These are phyloP conservation scores for Phytopythium sindhum DNA, from an alignment of 352 stramenopile species.

Conservation along the genomic window DNA sequence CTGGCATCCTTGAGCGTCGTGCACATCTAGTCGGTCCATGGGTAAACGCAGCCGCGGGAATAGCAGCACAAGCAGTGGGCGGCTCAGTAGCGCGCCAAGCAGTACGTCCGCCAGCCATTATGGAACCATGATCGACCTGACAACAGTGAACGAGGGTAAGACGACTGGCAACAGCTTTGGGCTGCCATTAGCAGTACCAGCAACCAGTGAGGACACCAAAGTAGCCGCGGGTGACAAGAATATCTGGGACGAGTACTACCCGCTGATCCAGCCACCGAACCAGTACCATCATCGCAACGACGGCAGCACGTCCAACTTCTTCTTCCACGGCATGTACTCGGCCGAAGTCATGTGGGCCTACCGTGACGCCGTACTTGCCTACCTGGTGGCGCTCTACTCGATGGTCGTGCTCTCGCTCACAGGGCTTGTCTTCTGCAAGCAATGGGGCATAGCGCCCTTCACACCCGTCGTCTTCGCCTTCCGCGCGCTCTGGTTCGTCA, in stretches of 20 bases:
- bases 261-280: conserved; percentile 78
- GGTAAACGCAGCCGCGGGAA: conserved; percentile 33
- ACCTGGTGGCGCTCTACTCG: conserved; percentile 71
- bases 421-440: conserved; percentile 80
- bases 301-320: conserved; percentile 74
- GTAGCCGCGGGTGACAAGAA: conserved; percentile 26
- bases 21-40: too few relatives aligned
- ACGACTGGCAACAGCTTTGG: conserved; percentile 14
- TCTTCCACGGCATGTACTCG: conserved; percentile 88
- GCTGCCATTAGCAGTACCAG: background rate
- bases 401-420: conserved; percentile 81
- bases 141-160: conserved; percentile 15
- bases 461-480: conserved; percentile 53
- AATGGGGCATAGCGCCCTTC: conserved; percentile 59
- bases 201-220: background rate
- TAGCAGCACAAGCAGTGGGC: conserved; percentile 19
- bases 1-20: background rate
- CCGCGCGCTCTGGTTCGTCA: conserved; percentile 70
- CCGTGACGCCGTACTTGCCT: conserved; percentile 76
- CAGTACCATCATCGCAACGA: conserved; percentile 79
- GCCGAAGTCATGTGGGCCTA: conserved; percentile 84
- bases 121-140: conserved; percentile 36
- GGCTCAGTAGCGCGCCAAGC: conserved; percentile 21
- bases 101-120: conserved; percentile 22
- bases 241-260: conserved; percentile 89